Evolutionary conservation across 2,329 filamentous ascomycete species (phyloP), one percentile per base, ranked within the genome.

Genomic region (Neofusicoccum kwambonambiense): DNA sequence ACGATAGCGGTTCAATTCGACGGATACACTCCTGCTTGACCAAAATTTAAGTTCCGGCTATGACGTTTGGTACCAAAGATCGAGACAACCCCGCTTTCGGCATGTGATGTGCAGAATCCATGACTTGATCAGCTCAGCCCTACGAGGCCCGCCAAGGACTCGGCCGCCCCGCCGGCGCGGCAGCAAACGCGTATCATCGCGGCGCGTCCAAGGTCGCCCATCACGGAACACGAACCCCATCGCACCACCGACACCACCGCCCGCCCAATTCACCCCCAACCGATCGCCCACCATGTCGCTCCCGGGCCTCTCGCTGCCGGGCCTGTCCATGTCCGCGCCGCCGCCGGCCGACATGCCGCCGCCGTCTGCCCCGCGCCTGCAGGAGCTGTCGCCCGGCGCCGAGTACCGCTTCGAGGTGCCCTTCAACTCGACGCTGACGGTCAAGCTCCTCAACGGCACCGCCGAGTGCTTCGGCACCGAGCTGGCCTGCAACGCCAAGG

Each of bases 381-480:
- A 82, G 69, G 75, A 77, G 3, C 78, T 83, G 17, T 67, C 75
- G 9, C 72, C 81, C n/a, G 77, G 78, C 67, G 78, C 79, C 42
- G 82, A 84, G 74, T 79, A 75, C 68, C 77, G 77, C 68, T 79
- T 79, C 70, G 77, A 79, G 69, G 76, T 77, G 64, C 64, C 70
- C 62, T 78, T 78, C 71, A 65, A 69, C 1, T 71, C 70, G 34
- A 70, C 70, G 17, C 69, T 79, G 39, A 72, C 71, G 12, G 72
- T 83, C 69, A 78, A 93, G 81, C 83, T 98, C 31, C 79, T 92
- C 64, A 87, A 85, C 39, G 95, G 95, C 67, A 92, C 89, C 1
- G 95, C 94, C 56, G 95, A 99, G 78, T 88, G 96, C 73, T 97
- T 98, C 75, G 95, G 95, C 74, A 93, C 94, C 64, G 95, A 99